Conservation (phyloP, 2,329 filamentous ascomycete genomes). For the Bipolaris zeicola region DNA sequence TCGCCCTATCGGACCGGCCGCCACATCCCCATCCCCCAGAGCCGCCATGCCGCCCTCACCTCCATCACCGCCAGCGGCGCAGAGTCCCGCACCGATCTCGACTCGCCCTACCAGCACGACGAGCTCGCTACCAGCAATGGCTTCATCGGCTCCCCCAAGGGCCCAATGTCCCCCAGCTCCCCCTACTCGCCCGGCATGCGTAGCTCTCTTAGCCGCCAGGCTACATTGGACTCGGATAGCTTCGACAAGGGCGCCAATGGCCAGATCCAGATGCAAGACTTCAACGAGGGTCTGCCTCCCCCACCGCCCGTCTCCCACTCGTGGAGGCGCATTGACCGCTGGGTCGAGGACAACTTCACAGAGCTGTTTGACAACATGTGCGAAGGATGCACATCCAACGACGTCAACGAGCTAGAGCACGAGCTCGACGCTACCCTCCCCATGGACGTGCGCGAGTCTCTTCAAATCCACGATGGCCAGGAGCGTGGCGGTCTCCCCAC, state of each 20-base stretch:
- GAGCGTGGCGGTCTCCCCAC: conserved; percentile 90
- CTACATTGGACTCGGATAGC: conserved; percentile 57
- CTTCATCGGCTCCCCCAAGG: conserved; percentile 63
- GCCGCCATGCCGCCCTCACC: conserved; percentile 79
- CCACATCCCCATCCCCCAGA: conserved; percentile 86
- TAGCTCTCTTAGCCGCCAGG: conserved; percentile 72
- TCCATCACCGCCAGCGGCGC: conserved; percentile 84
- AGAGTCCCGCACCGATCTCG: conserved; percentile 85
- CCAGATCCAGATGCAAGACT: conserved; percentile 96
- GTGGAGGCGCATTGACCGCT: conserved; percentile 91
- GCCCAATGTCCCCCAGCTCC: conserved; percentile 64
- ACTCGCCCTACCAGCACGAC: conserved; percentile 79
- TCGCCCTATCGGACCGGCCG: conserved; percentile 90
- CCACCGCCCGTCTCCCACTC: conserved; percentile 87
- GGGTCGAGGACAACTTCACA: conserved; percentile 93
- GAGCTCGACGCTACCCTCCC: conserved; percentile 93
- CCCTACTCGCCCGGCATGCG: conserved; percentile 92
- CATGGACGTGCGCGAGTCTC: conserved; percentile 88
- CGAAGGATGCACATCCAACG: conserved; percentile 89
- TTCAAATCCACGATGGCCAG: conserved; percentile 93
- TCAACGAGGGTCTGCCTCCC: conserved; percentile 87
- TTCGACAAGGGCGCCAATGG: conserved; percentile 71
- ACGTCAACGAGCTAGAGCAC: conserved; percentile 95
- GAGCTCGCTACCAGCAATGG: conserved; percentile 61
- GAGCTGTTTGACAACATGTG: conserved; percentile 93